phyloP scores from a whole-genome alignment of 306 rosid species.

The Prunus dulcis region DNA sequence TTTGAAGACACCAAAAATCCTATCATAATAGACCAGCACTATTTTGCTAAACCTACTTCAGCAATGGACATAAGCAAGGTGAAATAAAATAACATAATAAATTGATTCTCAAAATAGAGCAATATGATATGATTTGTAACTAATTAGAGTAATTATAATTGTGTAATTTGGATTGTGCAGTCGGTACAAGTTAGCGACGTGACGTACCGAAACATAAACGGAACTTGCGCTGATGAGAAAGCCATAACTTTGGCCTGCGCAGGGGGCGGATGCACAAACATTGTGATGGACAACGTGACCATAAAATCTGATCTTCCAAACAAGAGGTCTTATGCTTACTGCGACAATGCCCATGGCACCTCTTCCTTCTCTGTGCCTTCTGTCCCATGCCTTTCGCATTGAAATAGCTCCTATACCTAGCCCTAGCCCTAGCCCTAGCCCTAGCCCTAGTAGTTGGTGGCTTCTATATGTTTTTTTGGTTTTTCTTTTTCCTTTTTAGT shows the following conservation, averaged over 20 bases:
- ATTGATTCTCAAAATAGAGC: neutral
- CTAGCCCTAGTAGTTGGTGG: too few species aligned
- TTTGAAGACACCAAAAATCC: neutral
- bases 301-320: neutral
- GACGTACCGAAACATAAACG: neutral
- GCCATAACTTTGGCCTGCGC: slow-evolving; percentile 7
- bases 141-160: too few species aligned
- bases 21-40: slow-evolving; percentile 9
- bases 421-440: too few species aligned
- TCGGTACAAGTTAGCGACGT: slow-evolving; percentile 4
- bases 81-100: neutral
- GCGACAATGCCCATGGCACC: slow-evolving; percentile 2
- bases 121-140: neutral
- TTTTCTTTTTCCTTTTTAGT: too few species aligned
- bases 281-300: neutral
- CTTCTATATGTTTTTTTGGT: neutral
- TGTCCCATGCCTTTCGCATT: neutral
- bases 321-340: neutral
- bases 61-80: neutral
- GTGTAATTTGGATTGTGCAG: neutral
- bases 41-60: neutral
- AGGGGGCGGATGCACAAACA: neutral
- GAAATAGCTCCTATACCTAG: neutral
- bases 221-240: neutral
- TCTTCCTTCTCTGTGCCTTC: neutral